Evolutionary conservation across 2,329 filamentous ascomycete species (phyloP).

Genomic region (Volutella citrinella): DNA sequence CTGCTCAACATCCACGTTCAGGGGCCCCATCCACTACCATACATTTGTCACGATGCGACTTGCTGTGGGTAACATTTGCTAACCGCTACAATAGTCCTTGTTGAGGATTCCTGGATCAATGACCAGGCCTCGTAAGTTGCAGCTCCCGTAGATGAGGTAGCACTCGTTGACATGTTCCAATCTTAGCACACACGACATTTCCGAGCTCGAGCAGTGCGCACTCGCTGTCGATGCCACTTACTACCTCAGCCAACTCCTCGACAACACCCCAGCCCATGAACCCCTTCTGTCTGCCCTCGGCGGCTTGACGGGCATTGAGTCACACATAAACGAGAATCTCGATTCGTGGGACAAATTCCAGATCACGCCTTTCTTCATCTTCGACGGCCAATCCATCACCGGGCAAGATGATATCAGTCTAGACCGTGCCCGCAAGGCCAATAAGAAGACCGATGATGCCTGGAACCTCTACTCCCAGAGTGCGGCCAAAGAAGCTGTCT

Average conservation of each 20-base stretch:
- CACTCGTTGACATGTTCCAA: too few relatives aligned
- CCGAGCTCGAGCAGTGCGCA: slow-evolving; percentile 69
- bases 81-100: slow-evolving; percentile 29
- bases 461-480: slow-evolving; percentile 86
- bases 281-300: slow-evolving; percentile 87
- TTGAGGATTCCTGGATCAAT: slow-evolving; percentile 39
- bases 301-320: slow-evolving; percentile 76
- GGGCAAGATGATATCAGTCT: slow-evolving; percentile 70
- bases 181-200: slow-evolving; percentile 59
- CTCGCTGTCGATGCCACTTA: slow-evolving; percentile 88
- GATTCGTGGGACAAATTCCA: slow-evolving; percentile 66
- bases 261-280: slow-evolving; percentile 69
- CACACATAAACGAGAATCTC: slow-evolving; percentile 74
- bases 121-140: slow-evolving; percentile 37
- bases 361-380: slow-evolving; percentile 83
- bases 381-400: slow-evolving; percentile 80
- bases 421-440: slow-evolving; percentile 62
- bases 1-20: too few relatives aligned
- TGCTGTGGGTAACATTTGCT: slow-evolving; percentile 13
- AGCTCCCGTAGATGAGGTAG: too few relatives aligned
- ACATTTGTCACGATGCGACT: too few relatives aligned
- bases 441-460: slow-evolving; percentile 70
- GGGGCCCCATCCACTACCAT: slow-evolving; percentile 7
- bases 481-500: slow-evolving; percentile 75
- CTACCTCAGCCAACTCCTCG: slow-evolving; percentile 78